These are phyloP conservation scores for Aciculoconidium aculeatum DNA, from an alignment of 805 yeast genomes.

Conservation along the genomic window DNA sequence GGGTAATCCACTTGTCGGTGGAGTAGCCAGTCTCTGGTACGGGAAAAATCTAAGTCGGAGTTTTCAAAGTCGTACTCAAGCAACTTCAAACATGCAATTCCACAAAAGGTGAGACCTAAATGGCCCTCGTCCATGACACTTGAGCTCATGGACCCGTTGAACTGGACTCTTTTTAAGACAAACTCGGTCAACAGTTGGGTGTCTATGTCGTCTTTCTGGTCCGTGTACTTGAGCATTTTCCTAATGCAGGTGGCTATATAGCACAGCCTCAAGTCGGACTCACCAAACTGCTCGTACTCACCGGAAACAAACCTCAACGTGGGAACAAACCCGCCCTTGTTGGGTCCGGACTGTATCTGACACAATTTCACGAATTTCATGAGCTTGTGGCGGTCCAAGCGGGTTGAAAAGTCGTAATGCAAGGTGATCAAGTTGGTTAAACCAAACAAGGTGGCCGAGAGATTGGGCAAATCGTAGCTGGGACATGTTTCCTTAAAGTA, in stretches of 20 bases:
- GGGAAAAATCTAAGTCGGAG: constrained; percentile 1
- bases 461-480: constrained; percentile 53
- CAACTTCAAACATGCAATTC: constrained; percentile 53
- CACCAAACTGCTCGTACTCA: constrained; percentile 42
- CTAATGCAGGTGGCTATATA: constrained; percentile 69
- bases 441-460: constrained; percentile 76
- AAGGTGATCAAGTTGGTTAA: constrained; percentile 51
- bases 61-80: constrained; percentile 18
- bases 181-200: constrained; percentile 31
- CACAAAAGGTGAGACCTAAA: constrained; percentile 85
- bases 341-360: constrained; percentile 38
- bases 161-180: constrained; percentile 22
- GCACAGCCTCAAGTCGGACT: constrained; percentile 65
- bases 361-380: constrained; percentile 52
- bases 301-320: constrained; percentile 22
- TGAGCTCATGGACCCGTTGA: constrained; percentile 72
- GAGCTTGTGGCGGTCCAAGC: constrained; percentile 40
- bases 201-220: constrained; percentile 36
- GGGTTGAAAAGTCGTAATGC: constrained; percentile 32
- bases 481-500: constrained; percentile 31
- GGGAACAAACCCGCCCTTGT: constrained; percentile 31
- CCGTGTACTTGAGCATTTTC: constrained; percentile 40
- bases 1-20: constrained; percentile 54
- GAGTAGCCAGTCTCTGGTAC: constrained; percentile 53
- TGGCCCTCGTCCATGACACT: constrained; percentile 58